These are phyloP conservation scores for Ceratorhiza oryzae-sativae DNA, from an alignment of 1,284 basidiomycete genomes.

Conservation along the genomic window DNA sequence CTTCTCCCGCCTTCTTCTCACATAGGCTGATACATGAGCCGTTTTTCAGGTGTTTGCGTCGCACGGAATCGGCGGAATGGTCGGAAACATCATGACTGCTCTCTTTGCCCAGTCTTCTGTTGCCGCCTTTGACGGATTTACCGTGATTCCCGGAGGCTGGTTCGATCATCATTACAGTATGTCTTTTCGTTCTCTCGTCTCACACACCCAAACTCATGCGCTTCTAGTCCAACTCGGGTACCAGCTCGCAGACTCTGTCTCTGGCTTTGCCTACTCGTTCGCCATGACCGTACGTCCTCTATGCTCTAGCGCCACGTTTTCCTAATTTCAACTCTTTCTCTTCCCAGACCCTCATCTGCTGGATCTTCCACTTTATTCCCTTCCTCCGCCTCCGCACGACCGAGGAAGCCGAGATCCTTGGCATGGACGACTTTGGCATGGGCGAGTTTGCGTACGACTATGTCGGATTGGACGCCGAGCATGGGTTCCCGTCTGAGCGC, in stretches of 20 bases:
- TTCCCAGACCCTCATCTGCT: conserved; percentile 79
- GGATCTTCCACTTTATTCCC: conserved; percentile 93
- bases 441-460: conserved; percentile 96
- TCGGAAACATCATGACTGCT: conserved; percentile 72
- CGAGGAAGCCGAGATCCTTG: conserved; percentile 89
- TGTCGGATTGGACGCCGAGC: conserved; percentile 73
- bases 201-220: conserved; percentile 34
- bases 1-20: background rate
- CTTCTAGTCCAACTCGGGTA: conserved; percentile 74
- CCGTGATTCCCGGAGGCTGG: conserved; percentile 85
- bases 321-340: background rate
- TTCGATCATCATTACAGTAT: conserved; percentile 76
- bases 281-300: conserved; percentile 69
- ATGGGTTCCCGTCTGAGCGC: conserved; percentile 36
- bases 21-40: background rate
- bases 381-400: conserved; percentile 77
- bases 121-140: conserved; percentile 81
- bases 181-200: background rate
- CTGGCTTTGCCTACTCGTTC: conserved; percentile 82
- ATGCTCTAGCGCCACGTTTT: background rate
- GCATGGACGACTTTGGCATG: conserved; percentile 92
- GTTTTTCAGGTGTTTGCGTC: conserved; percentile 56
- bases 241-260: conserved; percentile 82
- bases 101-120: conserved; percentile 89
- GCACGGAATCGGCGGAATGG: conserved; percentile 61